These are phyloP conservation scores for Ogataea trehalophila DNA, from an alignment of 805 yeast genomes.

Conservation along the genomic window DNA sequence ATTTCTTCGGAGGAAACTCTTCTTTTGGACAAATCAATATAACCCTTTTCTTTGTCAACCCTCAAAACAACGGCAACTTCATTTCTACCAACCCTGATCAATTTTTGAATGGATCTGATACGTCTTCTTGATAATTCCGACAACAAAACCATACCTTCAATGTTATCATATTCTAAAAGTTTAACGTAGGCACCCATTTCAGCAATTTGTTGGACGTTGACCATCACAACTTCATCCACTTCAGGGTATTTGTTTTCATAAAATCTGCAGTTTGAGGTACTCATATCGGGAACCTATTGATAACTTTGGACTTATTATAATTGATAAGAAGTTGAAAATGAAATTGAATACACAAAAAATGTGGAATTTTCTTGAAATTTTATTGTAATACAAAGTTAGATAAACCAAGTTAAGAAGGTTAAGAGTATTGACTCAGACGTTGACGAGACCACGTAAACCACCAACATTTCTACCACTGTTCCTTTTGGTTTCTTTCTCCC, in stretches of 20 bases:
- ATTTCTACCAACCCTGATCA: constrained; percentile 96
- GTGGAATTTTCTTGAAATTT: no score
- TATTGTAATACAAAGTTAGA: no score
- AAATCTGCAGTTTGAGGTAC: constrained; percentile 88
- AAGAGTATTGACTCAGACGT: no score
- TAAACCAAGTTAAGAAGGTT: no score
- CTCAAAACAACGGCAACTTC: constrained; percentile 97
- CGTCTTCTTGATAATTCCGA: constrained; percentile 98
- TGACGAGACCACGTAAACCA: no score
- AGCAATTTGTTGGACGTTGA: constrained; percentile 95
- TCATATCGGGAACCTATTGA: constrained; percentile 40
- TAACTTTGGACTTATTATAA: neutral
- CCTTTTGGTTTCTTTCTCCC: no score
- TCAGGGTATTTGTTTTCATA: constrained; percentile 98
- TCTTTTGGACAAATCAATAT: constrained; percentile 95
- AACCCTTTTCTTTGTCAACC: constrained; percentile 98
- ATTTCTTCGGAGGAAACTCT: constrained; percentile 98
- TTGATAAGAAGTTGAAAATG: neutral
- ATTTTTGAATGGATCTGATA: constrained; percentile 94
- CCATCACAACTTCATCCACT: constrained; percentile 98
- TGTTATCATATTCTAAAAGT: constrained; percentile 92
- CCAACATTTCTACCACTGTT: no score
- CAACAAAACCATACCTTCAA: constrained; percentile 96
- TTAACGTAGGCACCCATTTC: constrained; percentile 99
- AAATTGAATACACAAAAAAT: no score